phyloP scores from a whole-genome alignment of 2,329 filamentous ascomycete genomes.

The Geoglossum cookeanum region DNA sequence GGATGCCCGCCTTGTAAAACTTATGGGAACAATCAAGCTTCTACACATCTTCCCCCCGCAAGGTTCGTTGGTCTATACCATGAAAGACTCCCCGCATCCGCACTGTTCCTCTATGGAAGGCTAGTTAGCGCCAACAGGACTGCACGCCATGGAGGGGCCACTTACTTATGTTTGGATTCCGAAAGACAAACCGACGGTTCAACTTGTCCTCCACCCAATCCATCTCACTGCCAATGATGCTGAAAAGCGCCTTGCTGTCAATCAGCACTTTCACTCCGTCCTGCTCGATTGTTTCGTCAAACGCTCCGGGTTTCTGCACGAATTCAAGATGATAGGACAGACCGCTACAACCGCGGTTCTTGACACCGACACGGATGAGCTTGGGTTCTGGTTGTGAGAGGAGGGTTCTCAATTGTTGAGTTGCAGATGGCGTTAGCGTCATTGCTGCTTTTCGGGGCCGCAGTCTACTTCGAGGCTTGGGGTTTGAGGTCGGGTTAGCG shows the following conservation, averaged over 20 bases:
- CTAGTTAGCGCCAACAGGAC: constrained; percentile 8
- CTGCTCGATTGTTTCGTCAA: constrained; percentile 88
- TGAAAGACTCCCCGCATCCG: constrained; percentile 92
- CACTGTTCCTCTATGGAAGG: constrained; percentile 70
- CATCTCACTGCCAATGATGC: constrained; percentile 98
- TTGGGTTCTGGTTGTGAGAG: constrained; percentile 77
- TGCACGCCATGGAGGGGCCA: constrained; percentile 13
- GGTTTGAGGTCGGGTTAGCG: constrained; percentile 31
- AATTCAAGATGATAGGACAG: constrained; percentile 88
- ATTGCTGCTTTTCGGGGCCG: constrained; percentile 80
- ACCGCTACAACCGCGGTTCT: constrained; percentile 84
- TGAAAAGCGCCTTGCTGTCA: constrained; percentile 92
- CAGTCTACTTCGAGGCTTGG: constrained; percentile 35
- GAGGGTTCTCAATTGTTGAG: constrained; percentile 56
- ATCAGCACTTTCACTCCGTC: constrained; percentile 92
- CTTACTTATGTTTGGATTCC: constrained; percentile 96
- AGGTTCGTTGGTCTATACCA: constrained; percentile 32
- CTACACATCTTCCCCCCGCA: neutral
- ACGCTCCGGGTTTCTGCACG: constrained; percentile 70
- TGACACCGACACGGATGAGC: constrained; percentile 84
- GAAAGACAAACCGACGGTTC: constrained; percentile 80
- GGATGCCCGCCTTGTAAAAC: neutral
- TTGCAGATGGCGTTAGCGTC: constrained; percentile 61
- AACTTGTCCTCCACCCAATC: constrained; percentile 96
- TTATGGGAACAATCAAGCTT: neutral